A percentile compares a stretch with the other conserved stretches of the same genome.
Evolutionary conservation across 148 eudicot genomes (phyloP).

Genomic region (Rhododendron ferrugineum): DNA sequence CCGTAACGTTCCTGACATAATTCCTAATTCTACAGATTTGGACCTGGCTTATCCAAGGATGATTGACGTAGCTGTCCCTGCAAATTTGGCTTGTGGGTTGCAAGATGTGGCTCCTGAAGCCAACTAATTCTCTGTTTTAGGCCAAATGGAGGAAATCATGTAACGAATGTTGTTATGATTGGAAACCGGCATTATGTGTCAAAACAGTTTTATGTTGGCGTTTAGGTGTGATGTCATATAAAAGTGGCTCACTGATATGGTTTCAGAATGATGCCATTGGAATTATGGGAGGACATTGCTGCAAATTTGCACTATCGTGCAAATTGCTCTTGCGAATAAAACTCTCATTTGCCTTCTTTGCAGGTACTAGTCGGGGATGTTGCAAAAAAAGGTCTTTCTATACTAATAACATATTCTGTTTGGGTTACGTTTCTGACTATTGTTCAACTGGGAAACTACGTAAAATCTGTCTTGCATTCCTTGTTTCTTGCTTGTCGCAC

Average conservation of each 20-base stretch:
- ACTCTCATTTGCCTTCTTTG: not conserved
- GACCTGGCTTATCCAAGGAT: conserved; percentile 86
- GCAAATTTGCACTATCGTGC: not conserved
- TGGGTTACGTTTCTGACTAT: too few relatives aligned
- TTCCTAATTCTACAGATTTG: conserved; percentile 50
- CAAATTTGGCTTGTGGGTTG: conserved; percentile 86
- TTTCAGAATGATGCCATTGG: not conserved
- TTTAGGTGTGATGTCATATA: not conserved
- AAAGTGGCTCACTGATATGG: conserved; percentile 2
- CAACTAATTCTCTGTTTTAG: not conserved
- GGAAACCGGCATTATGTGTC: not conserved
- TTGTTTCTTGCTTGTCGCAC: too few relatives aligned
- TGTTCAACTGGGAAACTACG: not conserved
- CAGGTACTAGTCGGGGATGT: not conserved
- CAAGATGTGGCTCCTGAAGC: conserved; percentile 48
- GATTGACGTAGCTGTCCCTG: conserved; percentile 90
- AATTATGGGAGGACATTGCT: not conserved
- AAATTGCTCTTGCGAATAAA: not conserved
- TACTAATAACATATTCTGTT: too few relatives aligned
- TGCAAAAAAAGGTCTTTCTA: too few relatives aligned
- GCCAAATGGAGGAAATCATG: not conserved
- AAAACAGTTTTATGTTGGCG: not conserved
- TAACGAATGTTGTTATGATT: not conserved
- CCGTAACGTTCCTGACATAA: not conserved
- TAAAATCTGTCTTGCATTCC: not conserved